Base-by-base conservation (phyloP, 768 basidiomycete species). In the Austroboletus eburneus region DNA sequence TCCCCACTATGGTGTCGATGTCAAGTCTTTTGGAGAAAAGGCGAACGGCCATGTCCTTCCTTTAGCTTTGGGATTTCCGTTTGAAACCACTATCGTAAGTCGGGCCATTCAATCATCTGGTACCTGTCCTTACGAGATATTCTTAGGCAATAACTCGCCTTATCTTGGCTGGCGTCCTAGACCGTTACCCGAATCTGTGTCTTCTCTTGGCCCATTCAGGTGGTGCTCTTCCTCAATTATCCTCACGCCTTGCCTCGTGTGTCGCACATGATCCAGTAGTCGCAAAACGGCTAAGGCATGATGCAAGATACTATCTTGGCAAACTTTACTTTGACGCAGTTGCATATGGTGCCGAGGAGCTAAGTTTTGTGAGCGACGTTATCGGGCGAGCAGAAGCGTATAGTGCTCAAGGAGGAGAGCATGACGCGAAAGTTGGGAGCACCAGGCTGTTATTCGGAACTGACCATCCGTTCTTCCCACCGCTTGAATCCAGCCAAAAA, bases 401-500 rank as follows among this genome's bases (percentile, higher is more conserved):
- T 64, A 64, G 66, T 8, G n/a, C 22, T 47, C 50, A 65, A 13
- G 67, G 67, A 8, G 57, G 66, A 40, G 60, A 67, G 46, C 52
- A 50, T 27, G 43, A 65, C n/a, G 55, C 57, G 8, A 55, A 66
- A 49, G 33, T 66, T 41, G 85, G 85, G 27, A 83, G 78, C 50
- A 68, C 69, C 48, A 71, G 76, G 56, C 77, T 89, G 72, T 59
- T 91, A 30, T 92, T 90, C 56, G 91, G 91, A 18, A 91, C 90
- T 24, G 91, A 92, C 60, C 87, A 92, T 62, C 91, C 89, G 0
- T 92, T 92, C 74, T 93, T 93, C 70, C 91, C 91, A 14, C 91
- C 91, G 2, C 73, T 92, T 32, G 67, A 71, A 50, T 67, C 70
- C 39, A 75, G 72, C 36, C 79, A 81, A 49, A 89, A 81, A 60